Evolutionary conservation across 257 asterid species (phyloP).

Genomic region (Solanum commersonii): DNA sequence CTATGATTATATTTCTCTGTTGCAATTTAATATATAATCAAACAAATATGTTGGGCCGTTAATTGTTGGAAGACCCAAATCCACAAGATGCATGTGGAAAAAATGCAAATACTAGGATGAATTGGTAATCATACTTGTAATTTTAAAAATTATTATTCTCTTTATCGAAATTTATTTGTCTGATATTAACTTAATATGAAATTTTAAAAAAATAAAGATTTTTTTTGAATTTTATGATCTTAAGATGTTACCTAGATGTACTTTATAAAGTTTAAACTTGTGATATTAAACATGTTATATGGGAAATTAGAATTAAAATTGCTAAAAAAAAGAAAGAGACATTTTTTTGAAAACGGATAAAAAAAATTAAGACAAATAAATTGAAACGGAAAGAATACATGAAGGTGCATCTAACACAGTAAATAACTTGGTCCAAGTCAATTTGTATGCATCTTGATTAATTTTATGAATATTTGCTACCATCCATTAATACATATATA

Average conservation of each 20-base stretch:
- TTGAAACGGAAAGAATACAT: not conserved
- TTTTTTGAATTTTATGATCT: not conserved
- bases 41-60: not conserved
- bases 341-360: not conserved
- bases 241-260: not conserved
- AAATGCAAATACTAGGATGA: not conserved
- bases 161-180: not conserved
- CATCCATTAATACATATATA: not conserved
- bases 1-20: no score
- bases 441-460: not conserved
- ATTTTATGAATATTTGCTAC: not conserved
- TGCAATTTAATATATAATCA: not conserved
- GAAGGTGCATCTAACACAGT: not conserved
- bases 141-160: not conserved
- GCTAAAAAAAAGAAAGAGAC: no score
- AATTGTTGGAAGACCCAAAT: not conserved
- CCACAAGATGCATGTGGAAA: not conserved
- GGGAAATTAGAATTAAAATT: not conserved
- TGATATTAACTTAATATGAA: not conserved
- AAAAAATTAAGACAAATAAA: not conserved
- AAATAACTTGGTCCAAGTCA: not conserved
- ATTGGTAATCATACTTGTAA: not conserved
- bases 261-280: not conserved
- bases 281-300: not conserved
- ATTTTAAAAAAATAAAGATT: not conserved